These are phyloP conservation scores for Fusarium liriodendri DNA, from an alignment of 2,329 filamentous ascomycete species.

Conservation along the genomic window DNA sequence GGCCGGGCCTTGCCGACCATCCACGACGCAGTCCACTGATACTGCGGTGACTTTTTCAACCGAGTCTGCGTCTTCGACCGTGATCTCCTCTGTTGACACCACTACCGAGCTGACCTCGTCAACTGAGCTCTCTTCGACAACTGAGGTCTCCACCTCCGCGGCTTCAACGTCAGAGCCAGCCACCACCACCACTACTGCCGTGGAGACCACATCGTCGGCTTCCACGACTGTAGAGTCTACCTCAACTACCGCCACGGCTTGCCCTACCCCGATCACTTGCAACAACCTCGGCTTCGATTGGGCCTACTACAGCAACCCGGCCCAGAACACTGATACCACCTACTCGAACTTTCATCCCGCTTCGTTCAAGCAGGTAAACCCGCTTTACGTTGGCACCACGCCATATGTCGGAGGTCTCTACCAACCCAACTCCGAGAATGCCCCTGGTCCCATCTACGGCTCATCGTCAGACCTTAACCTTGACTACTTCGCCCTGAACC, in stretches of 20 bases:
- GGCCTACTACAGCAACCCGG: constrained; percentile 2
- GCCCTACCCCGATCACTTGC: background rate
- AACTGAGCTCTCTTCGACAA: background rate
- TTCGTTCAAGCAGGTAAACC: background rate
- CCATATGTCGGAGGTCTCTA: background rate
- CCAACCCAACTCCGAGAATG: background rate
- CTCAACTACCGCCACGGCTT: background rate
- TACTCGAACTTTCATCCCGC: background rate
- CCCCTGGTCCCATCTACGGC: background rate
- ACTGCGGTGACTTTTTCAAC: background rate
- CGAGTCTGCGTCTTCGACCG: background rate
- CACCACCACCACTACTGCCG: background rate
- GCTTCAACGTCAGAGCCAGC: background rate
- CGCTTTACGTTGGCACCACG: background rate
- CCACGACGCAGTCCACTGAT: background rate
- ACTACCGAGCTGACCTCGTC: background rate
- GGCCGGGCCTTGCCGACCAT: background rate
- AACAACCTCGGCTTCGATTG: constrained; percentile 4
- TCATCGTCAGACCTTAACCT: background rate
- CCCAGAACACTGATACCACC: background rate
- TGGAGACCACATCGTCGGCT: background rate
- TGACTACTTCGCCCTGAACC: background rate
- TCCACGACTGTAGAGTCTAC: background rate
- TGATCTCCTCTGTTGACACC: background rate
- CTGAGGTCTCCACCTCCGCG: background rate